A percentile compares a stretch with the other conserved stretches of the same genome.
Evolutionary conservation across 441 rosid species (phyloP).

Genomic region (Rhodomyrtus psidioides): DNA sequence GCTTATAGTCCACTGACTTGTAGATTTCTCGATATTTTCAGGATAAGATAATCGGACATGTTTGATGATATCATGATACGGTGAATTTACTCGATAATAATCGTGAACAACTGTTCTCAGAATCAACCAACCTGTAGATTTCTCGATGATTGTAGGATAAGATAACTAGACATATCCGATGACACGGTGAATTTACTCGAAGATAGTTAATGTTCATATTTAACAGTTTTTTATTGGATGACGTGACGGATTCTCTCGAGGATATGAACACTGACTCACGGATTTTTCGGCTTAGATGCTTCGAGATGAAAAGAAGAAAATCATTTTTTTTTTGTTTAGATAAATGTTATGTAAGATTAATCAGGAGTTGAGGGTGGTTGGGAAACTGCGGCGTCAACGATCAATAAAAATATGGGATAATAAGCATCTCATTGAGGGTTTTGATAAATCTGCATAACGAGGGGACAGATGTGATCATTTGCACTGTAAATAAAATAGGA

Average conservation of each 20-base stretch:
- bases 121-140: no score
- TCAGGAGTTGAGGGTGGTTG: background rate
- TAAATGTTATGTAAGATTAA: background rate
- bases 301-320: background rate
- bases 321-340: background rate
- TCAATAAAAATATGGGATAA: background rate
- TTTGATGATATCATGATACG: background rate
- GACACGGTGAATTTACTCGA: no score
- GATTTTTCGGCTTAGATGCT: background rate
- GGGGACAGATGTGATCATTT: background rate
- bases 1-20: background rate
- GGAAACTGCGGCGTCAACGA: background rate
- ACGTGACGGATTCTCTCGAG: background rate
- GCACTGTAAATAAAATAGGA: background rate
- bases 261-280: background rate
- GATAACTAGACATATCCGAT: no score
- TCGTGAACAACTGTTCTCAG: background rate
- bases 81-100: background rate
- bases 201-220: background rate
- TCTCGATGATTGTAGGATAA: no score
- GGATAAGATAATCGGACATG: background rate
- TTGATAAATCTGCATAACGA: background rate
- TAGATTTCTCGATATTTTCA: background rate
- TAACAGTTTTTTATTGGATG: background rate
- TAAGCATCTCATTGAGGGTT: background rate